Evolutionary conservation across 2,329 filamentous ascomycete species (phyloP).

Genomic region (Alternaria tenuissima): DNA sequence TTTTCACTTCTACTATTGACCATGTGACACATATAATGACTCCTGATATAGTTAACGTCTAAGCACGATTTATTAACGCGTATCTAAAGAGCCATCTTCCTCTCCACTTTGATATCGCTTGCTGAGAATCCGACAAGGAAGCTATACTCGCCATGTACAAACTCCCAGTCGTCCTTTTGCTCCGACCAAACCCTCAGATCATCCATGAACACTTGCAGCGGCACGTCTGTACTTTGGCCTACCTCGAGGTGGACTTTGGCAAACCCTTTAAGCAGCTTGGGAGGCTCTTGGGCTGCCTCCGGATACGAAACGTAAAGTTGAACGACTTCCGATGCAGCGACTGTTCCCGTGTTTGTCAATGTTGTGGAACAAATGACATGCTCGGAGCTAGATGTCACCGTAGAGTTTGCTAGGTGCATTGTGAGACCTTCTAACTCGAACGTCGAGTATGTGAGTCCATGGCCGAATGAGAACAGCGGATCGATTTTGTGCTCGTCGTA

Average conservation of each 20-base stretch:
- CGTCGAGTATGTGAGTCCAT: neutral
- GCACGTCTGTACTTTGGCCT: neutral
- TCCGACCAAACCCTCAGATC: neutral
- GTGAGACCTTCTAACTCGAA: neutral
- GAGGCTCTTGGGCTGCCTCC: neutral
- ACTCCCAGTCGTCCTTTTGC: neutral
- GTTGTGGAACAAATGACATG: neutral
- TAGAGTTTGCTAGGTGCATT: neutral
- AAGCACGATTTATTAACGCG: rapidly evolving
- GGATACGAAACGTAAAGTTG: neutral
- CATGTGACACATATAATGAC: no score
- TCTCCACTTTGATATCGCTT: neutral
- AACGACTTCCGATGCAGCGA: neutral
- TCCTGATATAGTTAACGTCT: neutral
- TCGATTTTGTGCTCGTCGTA: neutral
- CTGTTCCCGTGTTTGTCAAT: neutral
- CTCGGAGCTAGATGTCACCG: neutral
- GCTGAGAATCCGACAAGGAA: neutral
- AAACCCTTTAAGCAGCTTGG: neutral
- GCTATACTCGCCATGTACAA: neutral
- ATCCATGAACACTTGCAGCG: neutral
- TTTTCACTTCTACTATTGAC: no score
- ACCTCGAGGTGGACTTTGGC: neutral
- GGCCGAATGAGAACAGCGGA: neutral
- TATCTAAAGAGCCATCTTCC: neutral